Percentiles rank a stretch among this genome's conserved stretches.
Conservation (phyloP, 75 land plant genomes). For the Selaginella moellendorffii region DNA sequence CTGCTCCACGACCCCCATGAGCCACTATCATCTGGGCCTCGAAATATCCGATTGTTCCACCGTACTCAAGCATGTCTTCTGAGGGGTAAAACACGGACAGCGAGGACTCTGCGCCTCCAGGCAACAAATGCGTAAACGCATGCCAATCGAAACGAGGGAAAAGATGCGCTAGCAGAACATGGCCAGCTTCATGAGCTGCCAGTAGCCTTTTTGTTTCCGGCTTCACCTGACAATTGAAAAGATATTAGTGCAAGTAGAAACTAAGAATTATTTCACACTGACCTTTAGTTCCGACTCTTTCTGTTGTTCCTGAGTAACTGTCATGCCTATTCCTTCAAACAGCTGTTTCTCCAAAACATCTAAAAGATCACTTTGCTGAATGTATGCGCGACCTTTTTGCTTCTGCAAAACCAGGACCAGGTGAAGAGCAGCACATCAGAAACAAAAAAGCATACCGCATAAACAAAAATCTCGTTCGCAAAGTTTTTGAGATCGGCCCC, state of each 20-base stretch:
- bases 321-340: slow-evolving; percentile 82
- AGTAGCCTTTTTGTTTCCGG: slow-evolving; percentile 41
- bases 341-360: slow-evolving; percentile 90
- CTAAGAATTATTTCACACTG: slow-evolving; percentile 7
- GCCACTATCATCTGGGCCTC: background rate
- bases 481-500: slow-evolving; percentile 90
- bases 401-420: slow-evolving; percentile 33
- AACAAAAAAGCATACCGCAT: no score
- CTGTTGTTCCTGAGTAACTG: slow-evolving; percentile 84
- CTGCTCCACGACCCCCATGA: background rate
- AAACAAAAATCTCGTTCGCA: slow-evolving; percentile 78
- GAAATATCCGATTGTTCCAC: background rate
- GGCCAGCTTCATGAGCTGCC: slow-evolving; percentile 5
- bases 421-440: no score
- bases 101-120: background rate
- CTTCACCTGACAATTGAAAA: background rate
- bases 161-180: slow-evolving; percentile 2
- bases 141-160: slow-evolving; percentile 15
- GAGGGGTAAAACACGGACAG: slow-evolving; percentile 5
- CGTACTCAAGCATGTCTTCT: background rate
- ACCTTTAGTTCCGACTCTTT: slow-evolving; percentile 53
- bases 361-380: slow-evolving; percentile 68
- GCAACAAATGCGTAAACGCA: background rate
- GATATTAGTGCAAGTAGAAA: background rate
- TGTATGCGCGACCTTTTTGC: slow-evolving; percentile 52